These are phyloP conservation scores for Lachancea mirantina DNA, from an alignment of 805 yeast species.

Conservation along the genomic window DNA sequence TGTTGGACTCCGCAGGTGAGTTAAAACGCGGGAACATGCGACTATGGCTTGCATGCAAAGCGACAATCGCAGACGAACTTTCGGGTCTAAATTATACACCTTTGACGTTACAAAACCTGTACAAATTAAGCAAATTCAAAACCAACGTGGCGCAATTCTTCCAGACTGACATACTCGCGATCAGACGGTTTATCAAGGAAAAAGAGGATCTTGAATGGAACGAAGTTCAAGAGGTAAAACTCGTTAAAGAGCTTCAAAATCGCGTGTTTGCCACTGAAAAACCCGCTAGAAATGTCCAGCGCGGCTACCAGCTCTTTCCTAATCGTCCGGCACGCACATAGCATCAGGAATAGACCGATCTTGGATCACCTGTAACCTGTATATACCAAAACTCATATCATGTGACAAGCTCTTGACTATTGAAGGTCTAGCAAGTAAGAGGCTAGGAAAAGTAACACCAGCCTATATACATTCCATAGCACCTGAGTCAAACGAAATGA, in stretches of 20 bases:
- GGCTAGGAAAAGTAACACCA: no score
- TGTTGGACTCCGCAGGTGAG: slow-evolving; percentile 15
- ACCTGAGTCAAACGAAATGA: no score
- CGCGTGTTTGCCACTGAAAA: neutral
- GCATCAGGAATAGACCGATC: no score
- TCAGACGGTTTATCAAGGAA: slow-evolving; percentile 13
- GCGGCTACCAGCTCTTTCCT: slow-evolving; percentile 4
- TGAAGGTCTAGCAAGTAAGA: no score
- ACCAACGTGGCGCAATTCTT: slow-evolving; percentile 2
- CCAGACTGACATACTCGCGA: slow-evolving; percentile 6
- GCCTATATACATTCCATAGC: no score
- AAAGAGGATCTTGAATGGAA: slow-evolving; percentile 11
- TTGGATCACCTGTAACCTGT: no score
- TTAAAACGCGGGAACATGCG: slow-evolving; percentile 27
- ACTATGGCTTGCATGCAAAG: slow-evolving; percentile 27
- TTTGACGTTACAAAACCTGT: slow-evolving; percentile 20
- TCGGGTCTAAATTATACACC: slow-evolving; percentile 15
- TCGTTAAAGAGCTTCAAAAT: slow-evolving; percentile 4
- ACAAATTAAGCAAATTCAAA: slow-evolving; percentile 17
- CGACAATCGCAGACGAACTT: slow-evolving; percentile 19
- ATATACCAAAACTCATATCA: no score
- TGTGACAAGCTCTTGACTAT: no score
- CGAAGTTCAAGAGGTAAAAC: slow-evolving; percentile 8
- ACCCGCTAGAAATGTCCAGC: neutral
- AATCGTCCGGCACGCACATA: slow-evolving; percentile 4